These are phyloP conservation scores for Penicillium taxi DNA, from an alignment of 495 filamentous ascomycete species.

Conservation along the genomic window DNA sequence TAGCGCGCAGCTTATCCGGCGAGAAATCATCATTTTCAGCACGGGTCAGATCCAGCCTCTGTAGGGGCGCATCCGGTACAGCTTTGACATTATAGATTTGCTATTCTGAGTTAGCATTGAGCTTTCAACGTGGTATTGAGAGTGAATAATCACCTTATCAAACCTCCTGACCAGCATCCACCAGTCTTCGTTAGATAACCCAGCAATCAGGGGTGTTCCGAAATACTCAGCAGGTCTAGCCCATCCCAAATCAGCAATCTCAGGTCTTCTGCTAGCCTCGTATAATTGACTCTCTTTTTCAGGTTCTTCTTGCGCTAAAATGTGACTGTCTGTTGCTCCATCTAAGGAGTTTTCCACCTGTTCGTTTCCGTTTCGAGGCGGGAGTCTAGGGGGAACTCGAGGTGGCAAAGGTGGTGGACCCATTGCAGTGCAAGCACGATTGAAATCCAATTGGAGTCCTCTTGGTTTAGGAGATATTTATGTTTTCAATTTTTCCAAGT, in stretches of 20 bases:
- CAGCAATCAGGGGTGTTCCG: slow-evolving; percentile 56
- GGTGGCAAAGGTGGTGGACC: too few relatives aligned
- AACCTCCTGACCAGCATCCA: slow-evolving; percentile 53
- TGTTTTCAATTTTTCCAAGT: too few relatives aligned
- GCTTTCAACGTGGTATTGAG: not conserved
- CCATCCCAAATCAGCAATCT: slow-evolving; percentile 69
- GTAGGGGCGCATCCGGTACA: slow-evolving; percentile 42
- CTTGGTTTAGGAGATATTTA: too few relatives aligned
- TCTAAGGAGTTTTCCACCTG: not conserved
- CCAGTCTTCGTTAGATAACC: slow-evolving; percentile 67
- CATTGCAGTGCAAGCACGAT: too few relatives aligned
- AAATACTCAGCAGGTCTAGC: slow-evolving; percentile 51
- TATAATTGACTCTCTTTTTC: slow-evolving; percentile 43
- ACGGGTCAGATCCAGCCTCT: slow-evolving; percentile 72
- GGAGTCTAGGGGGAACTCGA: too few relatives aligned
- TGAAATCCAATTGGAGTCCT: too few relatives aligned
- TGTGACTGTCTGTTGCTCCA: slow-evolving; percentile 42
- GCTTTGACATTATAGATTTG: slow-evolving; percentile 87
- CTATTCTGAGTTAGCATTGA: slow-evolving; percentile 29
- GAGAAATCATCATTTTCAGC: slow-evolving; percentile 80
- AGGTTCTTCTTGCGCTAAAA: slow-evolving; percentile 36
- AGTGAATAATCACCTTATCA: slow-evolving; percentile 12
- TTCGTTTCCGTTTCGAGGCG: not conserved
- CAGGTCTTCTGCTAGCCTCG: slow-evolving; percentile 39
- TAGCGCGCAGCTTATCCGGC: slow-evolving; percentile 74